Evolutionary conservation across 495 filamentous ascomycete genomes (phyloP).

Genomic region (Penicillium canariense): DNA sequence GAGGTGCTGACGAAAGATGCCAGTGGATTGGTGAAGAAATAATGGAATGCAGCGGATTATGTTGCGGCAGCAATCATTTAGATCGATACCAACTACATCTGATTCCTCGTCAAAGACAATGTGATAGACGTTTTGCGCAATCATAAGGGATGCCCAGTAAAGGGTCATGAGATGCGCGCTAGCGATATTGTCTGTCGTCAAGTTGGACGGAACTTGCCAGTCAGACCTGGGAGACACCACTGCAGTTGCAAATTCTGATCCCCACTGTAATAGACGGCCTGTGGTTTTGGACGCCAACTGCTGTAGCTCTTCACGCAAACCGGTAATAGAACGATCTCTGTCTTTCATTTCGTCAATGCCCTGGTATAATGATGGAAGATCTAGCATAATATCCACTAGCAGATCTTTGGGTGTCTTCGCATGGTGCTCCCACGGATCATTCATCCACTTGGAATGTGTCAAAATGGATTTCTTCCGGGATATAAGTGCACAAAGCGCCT

Average conservation of each 20-base stretch:
- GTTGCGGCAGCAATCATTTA: neutral
- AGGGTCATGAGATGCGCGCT: conserved; percentile 7
- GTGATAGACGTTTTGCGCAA: neutral
- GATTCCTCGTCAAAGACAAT: neutral
- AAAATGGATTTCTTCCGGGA: neutral
- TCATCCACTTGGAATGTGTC: neutral
- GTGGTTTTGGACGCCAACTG: neutral
- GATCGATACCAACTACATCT: neutral
- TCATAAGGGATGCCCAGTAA: conserved; percentile 7
- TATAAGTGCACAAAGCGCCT: conserved; percentile 1
- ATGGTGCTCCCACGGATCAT: conserved; percentile 1
- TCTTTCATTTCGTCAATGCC: conserved; percentile 1
- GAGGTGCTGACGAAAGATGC: conserved; percentile 12
- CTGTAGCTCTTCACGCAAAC: neutral
- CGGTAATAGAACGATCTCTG: neutral
- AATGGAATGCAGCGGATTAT: conserved; percentile 9
- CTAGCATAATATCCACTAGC: conserved; percentile 8
- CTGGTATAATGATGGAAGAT: conserved; percentile 3
- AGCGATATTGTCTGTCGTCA: neutral
- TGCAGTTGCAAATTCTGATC: neutral
- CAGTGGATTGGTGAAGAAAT: conserved; percentile 3
- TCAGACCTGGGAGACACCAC: neutral
- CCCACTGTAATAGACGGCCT: neutral
- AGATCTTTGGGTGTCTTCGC: conserved; percentile 7
- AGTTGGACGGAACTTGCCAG: neutral